Base-by-base conservation (phyloP, 495 filamentous ascomycete species). In the Penicillium simplicissimum region DNA sequence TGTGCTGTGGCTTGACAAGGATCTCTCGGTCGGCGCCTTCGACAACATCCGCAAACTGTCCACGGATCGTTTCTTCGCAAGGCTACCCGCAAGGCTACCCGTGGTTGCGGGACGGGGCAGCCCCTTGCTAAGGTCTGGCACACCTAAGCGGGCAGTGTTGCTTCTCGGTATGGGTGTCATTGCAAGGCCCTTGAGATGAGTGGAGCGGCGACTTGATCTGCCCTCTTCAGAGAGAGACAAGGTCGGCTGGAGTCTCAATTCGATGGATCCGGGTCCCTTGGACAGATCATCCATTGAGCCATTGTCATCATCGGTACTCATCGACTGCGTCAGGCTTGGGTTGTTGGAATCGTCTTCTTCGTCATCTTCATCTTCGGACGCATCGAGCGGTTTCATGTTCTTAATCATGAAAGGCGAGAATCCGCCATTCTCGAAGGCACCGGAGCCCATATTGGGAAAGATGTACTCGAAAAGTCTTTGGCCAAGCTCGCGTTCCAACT, bases 391-490 rank as follows among this genome's bases (percentile, higher is more conserved):
- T 57, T 87, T 78, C 67, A 89, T 88, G 49, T 94, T 85, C 71
- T 90, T 95, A 65, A 93, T 82, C 74, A 93, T 85, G 72, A 94
- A 91, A 6, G 94, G 91, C 31, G 89, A 92, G 71, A 88, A 87
- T 17, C 87, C 85, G 48, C 86, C 84, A 67, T 87, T 86, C 58
- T 85, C 85, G 61, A 79, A 77, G 4, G 77, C 76, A 55, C 80
- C 80, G 23, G 86, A 79, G 25, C 84, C 87, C 48, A 85, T 83
- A 35, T 89, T 91, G 0, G 95, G 95, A 77, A 99, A 99, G 61
- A 98, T 91, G 76, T 99, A 99, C 74, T 98, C 94, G 67, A 98
- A 97, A 19, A 99, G 82, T 71, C 87, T 93, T 71, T 96, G 93
- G 10, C 93, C 95, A 55, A 98, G 85, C 67, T 98, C 94, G 21